Evolutionary conservation across 495 filamentous ascomycete genomes (phyloP), one percentile per base, ranked within the genome.

Genomic region (Penicillium parvum): DNA sequence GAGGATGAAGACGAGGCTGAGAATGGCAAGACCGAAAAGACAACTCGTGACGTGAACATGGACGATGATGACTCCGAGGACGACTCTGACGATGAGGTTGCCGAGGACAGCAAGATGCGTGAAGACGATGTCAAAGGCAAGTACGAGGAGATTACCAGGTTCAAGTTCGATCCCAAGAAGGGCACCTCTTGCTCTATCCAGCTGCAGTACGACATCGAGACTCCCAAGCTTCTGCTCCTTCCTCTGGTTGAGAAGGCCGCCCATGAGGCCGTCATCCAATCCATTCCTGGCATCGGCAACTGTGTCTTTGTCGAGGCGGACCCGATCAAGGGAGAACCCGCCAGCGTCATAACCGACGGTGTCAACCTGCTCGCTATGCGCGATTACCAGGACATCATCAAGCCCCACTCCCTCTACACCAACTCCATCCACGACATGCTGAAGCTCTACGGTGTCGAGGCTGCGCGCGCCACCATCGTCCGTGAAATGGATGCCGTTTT

Each of bases 341-440:
- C 74, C 26, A 68, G 78, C 45, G 76, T 95, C 32, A 66, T 88
- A 51, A 92, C 90, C 6, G 75, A 85, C 32, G 92, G 92, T 55
- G 85, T 90, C 53, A 97, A 97, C 63, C 72, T 99, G 37, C 70
- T 74, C 39, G 90, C 90, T 20, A 95, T 96, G 75, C 88, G 94
- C 53, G 83, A 85, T 40, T 90, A 88, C 58, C 77, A 84, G 49
- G 81, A 89, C 40, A 81, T 84, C 64, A 85, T 97, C 72, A 84
- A 97, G 63, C 85, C 89, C 1, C 82, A 96, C 65, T 77, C 72
- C 9, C 79, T 96, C 56, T 83, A 84, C 68, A 95, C 92, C 38
- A 99, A 99, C 70, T 89, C 92, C 49, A 89, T 96, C 57, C 78
- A 81, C 37, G 79, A 88, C 43, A 86, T 95, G 69, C 78, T 95